Base-by-base conservation (phyloP, 441 rosid genomes). In the Populus hybrid region DNA sequence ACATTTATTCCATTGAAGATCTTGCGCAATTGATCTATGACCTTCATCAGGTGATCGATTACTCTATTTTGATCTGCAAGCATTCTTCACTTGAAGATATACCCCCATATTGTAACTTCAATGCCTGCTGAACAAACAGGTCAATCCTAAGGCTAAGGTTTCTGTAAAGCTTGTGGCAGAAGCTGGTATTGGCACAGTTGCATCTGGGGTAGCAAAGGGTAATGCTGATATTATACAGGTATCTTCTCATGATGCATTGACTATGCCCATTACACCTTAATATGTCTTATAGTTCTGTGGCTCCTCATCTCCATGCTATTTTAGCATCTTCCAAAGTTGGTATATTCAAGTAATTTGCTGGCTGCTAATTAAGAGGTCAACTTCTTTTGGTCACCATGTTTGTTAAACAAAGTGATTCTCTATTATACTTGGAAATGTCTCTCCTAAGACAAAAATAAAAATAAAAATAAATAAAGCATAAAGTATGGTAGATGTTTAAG, bases 161-260 rank as follows among this genome's bases (percentile, higher is more conserved):
- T 94, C 98, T 35, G 98, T 96, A 80, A 96, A 96, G 88, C 95
- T 96, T 6, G 99, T 96, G 20, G 98, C 96, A 24, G 98, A 96
- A 91, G 99, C 98, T 83, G 98, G 99, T 67, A 96, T 96, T 28
- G 99, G 99, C 77, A 96, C 98, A 20, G 99, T 96, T 84, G 98
- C 98, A 81, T 96, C 99, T 72, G 98, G 99, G 40, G 99, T 96
- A 87, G 94, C 99, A 29, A 94, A 96, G 93, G 99, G 97, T 86
- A 96, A 96, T 78, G 99, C 98, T 72, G 98, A 96, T 86, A 80
- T 96, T 71, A 90, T 96, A 82, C 99, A 95, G 99, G 99, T 95
- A 87, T 63, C 68, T 29, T 28, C 77, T 64, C 67, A 35, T 53
- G 40, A 81, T 74, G 35, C 68, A 20, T 76, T 66, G n/a, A 73